These are phyloP conservation scores for Metschnikowia orientalis DNA, from an alignment of 805 yeast species.

Conservation along the genomic window DNA sequence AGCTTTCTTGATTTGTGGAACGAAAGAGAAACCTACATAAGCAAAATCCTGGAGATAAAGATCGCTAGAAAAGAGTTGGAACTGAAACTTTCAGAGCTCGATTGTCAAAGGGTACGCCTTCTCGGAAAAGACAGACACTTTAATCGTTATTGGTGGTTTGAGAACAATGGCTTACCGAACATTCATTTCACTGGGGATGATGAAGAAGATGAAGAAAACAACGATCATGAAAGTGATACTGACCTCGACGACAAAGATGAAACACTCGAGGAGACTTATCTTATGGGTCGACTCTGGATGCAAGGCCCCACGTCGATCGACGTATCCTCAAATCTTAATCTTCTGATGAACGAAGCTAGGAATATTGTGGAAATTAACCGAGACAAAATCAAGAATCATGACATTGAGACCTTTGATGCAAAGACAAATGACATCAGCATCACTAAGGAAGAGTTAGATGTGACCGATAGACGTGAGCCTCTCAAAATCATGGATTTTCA, in stretches of 20 bases:
- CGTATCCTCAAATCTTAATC: constrained; percentile 24
- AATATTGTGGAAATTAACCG: constrained; percentile 14
- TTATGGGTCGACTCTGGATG: constrained; percentile 83
- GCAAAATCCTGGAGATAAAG: constrained; percentile 44
- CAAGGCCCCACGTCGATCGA: constrained; percentile 76
- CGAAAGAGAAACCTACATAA: constrained; percentile 38
- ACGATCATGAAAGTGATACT: constrained; percentile 31
- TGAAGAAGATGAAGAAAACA: constrained; percentile 40
- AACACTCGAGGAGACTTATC: constrained; percentile 50
- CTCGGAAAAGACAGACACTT: constrained; percentile 80
- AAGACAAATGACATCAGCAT: too few relatives aligned
- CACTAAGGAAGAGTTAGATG: constrained; percentile 3
- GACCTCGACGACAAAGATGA: constrained; percentile 44
- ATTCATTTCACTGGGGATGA: constrained; percentile 28
- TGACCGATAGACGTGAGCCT: constrained; percentile 9
- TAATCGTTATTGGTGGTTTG: constrained; percentile 96
- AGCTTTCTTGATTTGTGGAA: constrained; percentile 43
- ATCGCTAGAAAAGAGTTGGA: constrained; percentile 52
- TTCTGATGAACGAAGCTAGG: constrained; percentile 7
- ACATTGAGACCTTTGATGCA: constrained; percentile 20
- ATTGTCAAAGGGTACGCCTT: constrained; percentile 68
- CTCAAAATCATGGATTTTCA: constrained; percentile 24
- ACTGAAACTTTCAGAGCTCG: constrained; percentile 59
- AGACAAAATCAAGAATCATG: constrained; percentile 13
- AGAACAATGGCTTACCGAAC: constrained; percentile 72